A percentile compares a stretch with the other conserved stretches of the same genome.
phyloP scores from a whole-genome alignment of 2,329 filamentous ascomycete genomes.

The Neurospora sp. region DNA sequence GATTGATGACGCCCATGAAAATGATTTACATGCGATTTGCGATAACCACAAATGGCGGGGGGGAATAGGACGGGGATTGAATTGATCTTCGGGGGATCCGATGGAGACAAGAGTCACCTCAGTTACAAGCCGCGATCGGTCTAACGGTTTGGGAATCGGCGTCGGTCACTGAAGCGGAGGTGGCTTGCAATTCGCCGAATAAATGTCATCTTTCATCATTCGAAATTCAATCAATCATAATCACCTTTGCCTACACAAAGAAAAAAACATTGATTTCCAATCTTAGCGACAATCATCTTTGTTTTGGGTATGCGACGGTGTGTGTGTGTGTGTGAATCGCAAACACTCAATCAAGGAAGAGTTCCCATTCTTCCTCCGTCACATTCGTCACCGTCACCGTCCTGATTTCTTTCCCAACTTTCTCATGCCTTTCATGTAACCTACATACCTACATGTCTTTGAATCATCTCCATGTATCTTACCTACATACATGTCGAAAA shows the following conservation, averaged over 20 bases:
- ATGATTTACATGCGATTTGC: background rate
- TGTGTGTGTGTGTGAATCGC: background rate
- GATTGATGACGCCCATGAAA: background rate
- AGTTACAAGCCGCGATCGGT: background rate
- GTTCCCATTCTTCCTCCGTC: background rate
- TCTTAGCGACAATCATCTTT: background rate
- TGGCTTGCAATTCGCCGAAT: background rate
- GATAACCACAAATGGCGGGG: background rate
- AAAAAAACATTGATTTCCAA: background rate
- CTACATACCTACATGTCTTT: background rate
- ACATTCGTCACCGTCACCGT: background rate
- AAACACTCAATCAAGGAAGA: background rate
- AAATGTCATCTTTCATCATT: background rate
- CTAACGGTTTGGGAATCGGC: background rate
- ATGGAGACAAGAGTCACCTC: background rate
- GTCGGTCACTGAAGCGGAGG: background rate
- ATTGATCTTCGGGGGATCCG: background rate
- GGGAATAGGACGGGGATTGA: background rate
- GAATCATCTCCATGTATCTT: too few relatives aligned
- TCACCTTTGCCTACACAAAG: background rate
- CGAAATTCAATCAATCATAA: background rate
- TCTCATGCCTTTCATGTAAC: background rate
- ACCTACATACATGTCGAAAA: too few relatives aligned
- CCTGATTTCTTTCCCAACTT: background rate
- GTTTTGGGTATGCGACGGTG: background rate